These are phyloP conservation scores for Glomus cerebriforme DNA, from an alignment of 192 early-diverging fungal species.

Conservation along the genomic window DNA sequence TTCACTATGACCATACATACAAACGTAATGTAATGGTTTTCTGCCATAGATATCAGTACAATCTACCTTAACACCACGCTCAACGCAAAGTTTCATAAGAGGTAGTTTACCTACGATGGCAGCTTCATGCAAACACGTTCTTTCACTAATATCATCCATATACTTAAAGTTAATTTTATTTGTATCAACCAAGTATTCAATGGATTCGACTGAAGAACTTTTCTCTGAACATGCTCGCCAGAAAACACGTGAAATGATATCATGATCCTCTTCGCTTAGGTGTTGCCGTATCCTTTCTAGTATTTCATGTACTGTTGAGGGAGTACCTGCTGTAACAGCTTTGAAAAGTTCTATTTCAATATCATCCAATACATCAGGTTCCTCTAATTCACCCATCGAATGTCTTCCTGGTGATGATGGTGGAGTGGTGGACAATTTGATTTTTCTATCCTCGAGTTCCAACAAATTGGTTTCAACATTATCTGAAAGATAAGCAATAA, in stretches of 20 bases:
- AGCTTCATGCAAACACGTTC: conserved; percentile 87
- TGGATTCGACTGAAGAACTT: conserved; percentile 46
- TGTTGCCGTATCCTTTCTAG: conserved; percentile 49
- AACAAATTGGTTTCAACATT: conserved; percentile 73
- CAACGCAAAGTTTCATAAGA: conserved; percentile 62
- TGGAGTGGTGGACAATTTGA: conserved; percentile 34
- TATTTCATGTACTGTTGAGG: conserved; percentile 52
- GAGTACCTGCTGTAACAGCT: conserved; percentile 48
- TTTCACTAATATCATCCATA: conserved; percentile 91
- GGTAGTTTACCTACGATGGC: conserved; percentile 78
- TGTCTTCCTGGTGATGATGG: conserved; percentile 37
- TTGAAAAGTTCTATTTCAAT: conserved; percentile 61
- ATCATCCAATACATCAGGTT: conserved; percentile 55
- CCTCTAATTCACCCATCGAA: conserved; percentile 34
- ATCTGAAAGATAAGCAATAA: conserved; percentile 89
- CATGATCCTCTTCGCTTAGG: conserved; percentile 54
- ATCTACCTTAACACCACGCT: conserved; percentile 55
- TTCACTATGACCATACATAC: conserved; percentile 84
- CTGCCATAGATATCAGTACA: conserved; percentile 88
- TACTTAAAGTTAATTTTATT: conserved; percentile 76
- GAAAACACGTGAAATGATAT: conserved; percentile 71
- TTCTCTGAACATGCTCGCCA: conserved; percentile 68
- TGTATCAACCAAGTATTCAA: conserved; percentile 65
- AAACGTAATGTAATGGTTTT: conserved; percentile 89
- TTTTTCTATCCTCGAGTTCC: conserved; percentile 71